Percentiles rank a stretch among this genome's conserved stretches.
phyloP scores from a whole-genome alignment of 371 early-diverging fungal species.

The Zancudomyces culisetae region DNA sequence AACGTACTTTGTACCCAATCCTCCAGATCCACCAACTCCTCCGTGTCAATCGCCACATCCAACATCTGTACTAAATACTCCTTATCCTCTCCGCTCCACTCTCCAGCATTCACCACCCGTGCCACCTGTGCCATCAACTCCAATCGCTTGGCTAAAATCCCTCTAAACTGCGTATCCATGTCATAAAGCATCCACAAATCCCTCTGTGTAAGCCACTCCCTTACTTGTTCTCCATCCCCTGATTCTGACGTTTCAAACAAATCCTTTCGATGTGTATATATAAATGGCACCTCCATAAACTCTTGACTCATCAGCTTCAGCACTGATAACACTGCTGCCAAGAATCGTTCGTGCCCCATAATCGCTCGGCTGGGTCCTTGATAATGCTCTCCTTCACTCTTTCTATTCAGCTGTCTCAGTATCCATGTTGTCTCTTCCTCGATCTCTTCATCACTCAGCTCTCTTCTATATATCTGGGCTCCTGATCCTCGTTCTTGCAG shows the following conservation, averaged over 20 bases:
- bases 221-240: constrained; percentile 13
- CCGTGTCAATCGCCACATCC: constrained; percentile 2
- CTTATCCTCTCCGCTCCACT: neutral
- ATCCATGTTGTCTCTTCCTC: constrained; percentile 41
- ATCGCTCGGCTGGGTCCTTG: neutral
- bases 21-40: constrained; percentile 6
- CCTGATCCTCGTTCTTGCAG: constrained; percentile 51
- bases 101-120: constrained; percentile 1
- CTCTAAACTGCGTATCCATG: constrained; percentile 54
- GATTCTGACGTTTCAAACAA: constrained; percentile 21
- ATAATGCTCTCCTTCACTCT: constrained; percentile 9
- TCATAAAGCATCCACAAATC: constrained; percentile 85
- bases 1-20: constrained; percentile 2
- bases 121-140: constrained; percentile 1
- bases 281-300: constrained; percentile 78
- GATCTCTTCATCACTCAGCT: constrained; percentile 26
- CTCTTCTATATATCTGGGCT: constrained; percentile 9
- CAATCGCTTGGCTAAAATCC: constrained; percentile 31
- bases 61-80: neutral
- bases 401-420: constrained; percentile 26
- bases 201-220: constrained; percentile 30
- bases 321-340: constrained; percentile 26
- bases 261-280: constrained; percentile 71
- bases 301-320: constrained; percentile 52
- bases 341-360: constrained; percentile 11